A percentile compares a stretch with the other conserved stretches of the same genome.
phyloP scores from a whole-genome alignment of 2,329 filamentous ascomycete species.

The Verticillium albo-atrum region DNA sequence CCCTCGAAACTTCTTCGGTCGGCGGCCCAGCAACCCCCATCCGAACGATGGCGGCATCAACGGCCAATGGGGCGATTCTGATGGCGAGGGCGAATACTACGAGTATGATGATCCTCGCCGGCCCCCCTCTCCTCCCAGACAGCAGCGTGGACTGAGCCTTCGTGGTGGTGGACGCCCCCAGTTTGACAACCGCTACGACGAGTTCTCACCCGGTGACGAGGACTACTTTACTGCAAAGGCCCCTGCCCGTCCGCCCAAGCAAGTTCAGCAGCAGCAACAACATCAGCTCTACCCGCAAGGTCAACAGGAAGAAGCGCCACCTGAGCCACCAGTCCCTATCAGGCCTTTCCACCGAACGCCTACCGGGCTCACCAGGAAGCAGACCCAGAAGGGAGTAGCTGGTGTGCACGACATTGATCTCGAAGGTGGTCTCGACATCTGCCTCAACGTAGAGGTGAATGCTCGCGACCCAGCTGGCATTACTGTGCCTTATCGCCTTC shows the following conservation, averaged over 20 bases:
- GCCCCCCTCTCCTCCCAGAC: constrained; percentile 8
- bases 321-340: constrained; percentile 7
- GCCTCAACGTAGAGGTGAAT: constrained; percentile 84
- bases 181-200: constrained; percentile 23
- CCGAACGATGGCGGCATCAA: constrained; percentile 51
- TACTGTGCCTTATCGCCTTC: constrained; percentile 79
- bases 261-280: constrained; percentile 3
- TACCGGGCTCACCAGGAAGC: constrained; percentile 62
- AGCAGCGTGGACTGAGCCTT: constrained; percentile 17
- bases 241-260: constrained; percentile 2
- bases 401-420: constrained; percentile 64
- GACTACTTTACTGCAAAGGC: constrained; percentile 41
- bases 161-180: constrained; percentile 29
- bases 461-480: constrained; percentile 81
- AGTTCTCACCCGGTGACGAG: constrained; percentile 54
- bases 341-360: constrained; percentile 62
- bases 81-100: constrained; percentile 32
- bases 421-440: constrained; percentile 79
- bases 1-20: constrained; percentile 34
- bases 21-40: constrained; percentile 32
- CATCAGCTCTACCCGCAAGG: constrained; percentile 1
- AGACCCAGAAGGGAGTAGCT: constrained; percentile 43
- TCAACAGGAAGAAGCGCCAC: constrained; percentile 7
- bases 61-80: constrained; percentile 43
- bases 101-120: constrained; percentile 21